Base-by-base conservation (phyloP, 257 asterid species). In the Lycium barbarum region DNA sequence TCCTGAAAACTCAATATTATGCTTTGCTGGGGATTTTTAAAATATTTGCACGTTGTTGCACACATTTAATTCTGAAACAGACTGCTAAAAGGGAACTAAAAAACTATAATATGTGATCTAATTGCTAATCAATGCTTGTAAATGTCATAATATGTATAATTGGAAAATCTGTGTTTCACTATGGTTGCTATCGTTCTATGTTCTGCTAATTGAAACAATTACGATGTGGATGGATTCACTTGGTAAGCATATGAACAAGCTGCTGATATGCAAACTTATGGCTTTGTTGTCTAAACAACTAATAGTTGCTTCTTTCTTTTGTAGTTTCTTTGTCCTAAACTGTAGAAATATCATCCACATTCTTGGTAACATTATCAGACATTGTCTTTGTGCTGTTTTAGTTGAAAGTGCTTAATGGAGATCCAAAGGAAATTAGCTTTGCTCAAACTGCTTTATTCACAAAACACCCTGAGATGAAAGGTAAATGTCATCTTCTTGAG, bases 391-490 rank as follows among this genome's bases (percentile, higher is more conserved):
- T 84, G 57, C 82, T 81, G 68, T 84, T 88, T 85, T 91, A 96
- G 99, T 88, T 94, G 84, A 89, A 92, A 76, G 76, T 85, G 88
- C 72, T 95, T 0, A 84, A 90, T 79, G 90, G 84, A 82, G 89
- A 86, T 72, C 84, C 96, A 3, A 83, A 92, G 45, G 99, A 96
- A 86, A 92, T 88, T 17, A 91, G 87, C 88, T 86, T 89, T 86
- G 99, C 95, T 84, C 89, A 82, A 92, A 71, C 90, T 84, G 96
- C 94, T 38, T 5, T 95, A 84, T 94, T 95, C 85, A 40, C 91
- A 0, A 95, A 95, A 88, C 99, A 95, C 87, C 93, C 96, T 22
- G 97, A 89, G 87, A 96, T 96, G 99, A 81, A 85, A 91, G 86
- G 99, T 94, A 90, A 87, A 89, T 43, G 17, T 62, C 36, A 14